Percentiles rank a stretch among this genome's conserved stretches.
Conservation (phyloP, 2,329 filamentous ascomycete species). For the Pestalotiopsis fici region DNA sequence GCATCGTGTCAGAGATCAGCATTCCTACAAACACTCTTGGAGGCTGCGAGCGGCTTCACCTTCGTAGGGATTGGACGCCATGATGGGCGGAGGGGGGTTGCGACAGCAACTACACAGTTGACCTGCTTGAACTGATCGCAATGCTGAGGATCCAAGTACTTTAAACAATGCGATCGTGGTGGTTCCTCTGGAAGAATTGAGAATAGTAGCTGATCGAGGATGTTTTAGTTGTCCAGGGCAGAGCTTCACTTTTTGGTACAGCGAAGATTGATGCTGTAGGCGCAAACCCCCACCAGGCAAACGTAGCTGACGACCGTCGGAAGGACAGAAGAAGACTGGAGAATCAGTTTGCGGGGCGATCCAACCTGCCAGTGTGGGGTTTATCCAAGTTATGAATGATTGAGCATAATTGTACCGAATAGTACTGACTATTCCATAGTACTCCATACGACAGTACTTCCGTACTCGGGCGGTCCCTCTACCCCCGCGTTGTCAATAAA, state of each 20-base stretch:
- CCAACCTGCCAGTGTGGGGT: not conserved
- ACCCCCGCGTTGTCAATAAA: not conserved
- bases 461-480: not conserved
- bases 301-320: not conserved
- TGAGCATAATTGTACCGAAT: not conserved
- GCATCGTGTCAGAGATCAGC: not conserved
- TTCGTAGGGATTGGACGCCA: conserved; percentile 34
- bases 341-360: not conserved
- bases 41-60: conserved; percentile 17
- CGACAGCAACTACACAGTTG: not conserved
- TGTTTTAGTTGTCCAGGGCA: not conserved
- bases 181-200: no score
- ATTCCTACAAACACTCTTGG: not conserved
- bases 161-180: not conserved
- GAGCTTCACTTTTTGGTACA: not conserved
- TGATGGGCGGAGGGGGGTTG: conserved; percentile 16
- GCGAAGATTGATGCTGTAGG: not conserved
- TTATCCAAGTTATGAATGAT: not conserved
- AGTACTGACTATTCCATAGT: not conserved
- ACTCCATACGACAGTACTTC: not conserved
- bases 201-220: not conserved
- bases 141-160: not conserved
- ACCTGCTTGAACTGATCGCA: not conserved
- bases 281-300: conserved; percentile 4
- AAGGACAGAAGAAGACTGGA: not conserved